These are phyloP conservation scores for Plasmodium inui DNA, from an alignment of 169 alveolate genomes.

Conservation along the genomic window DNA sequence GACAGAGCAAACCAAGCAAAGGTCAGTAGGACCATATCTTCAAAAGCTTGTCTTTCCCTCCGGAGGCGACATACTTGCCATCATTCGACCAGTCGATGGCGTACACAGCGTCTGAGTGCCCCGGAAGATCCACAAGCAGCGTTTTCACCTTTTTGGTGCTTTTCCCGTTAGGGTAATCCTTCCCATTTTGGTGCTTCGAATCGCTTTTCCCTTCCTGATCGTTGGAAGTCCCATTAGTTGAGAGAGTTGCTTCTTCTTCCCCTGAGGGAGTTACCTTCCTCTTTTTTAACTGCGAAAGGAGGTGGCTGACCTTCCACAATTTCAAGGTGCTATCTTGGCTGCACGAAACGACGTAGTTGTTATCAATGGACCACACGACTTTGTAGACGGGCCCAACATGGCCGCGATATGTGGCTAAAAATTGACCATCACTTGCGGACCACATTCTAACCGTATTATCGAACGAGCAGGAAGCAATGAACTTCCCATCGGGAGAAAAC, in stretches of 20 bases:
- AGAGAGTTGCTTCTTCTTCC: not conserved
- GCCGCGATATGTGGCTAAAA: constrained; percentile 95
- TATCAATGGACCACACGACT: constrained; percentile 98
- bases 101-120: constrained; percentile 99
- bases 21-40: constrained; percentile 93
- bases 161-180: not conserved
- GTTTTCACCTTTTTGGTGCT: constrained; percentile 79
- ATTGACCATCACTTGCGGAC: constrained; percentile 94
- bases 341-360: constrained; percentile 94
- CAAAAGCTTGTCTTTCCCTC: constrained; percentile 93
- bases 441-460: constrained; percentile 93
- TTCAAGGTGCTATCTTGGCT: constrained; percentile 97
- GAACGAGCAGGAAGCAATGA: constrained; percentile 98
- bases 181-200: not conserved
- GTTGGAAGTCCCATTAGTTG: constrained; percentile 17
- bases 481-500: constrained; percentile 98
- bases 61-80: constrained; percentile 96
- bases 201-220: not conserved
- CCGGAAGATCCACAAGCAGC: constrained; percentile 96
- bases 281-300: constrained; percentile 10
- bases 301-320: constrained; percentile 94
- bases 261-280: constrained; percentile 64
- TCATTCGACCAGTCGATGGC: constrained; percentile 98
- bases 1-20: not conserved
- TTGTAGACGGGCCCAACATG: constrained; percentile 98